These are phyloP conservation scores for Phlebiopsis gigantea DNA, from an alignment of 768 basidiomycete species.

Conservation along the genomic window DNA sequence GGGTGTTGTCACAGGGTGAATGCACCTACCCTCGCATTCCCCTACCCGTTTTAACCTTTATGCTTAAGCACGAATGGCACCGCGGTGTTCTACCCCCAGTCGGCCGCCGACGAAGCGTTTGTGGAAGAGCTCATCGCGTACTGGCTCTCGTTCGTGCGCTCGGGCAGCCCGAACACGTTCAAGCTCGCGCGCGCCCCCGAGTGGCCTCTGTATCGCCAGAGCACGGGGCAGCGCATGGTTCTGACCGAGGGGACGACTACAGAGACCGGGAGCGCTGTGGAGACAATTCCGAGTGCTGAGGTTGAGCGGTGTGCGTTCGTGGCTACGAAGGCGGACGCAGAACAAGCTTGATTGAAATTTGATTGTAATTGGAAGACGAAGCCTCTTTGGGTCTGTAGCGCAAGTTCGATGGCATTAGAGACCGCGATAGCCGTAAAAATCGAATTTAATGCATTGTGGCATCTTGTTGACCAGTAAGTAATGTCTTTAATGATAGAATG, in stretches of 20 bases:
- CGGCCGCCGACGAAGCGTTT: slow-evolving; percentile 43
- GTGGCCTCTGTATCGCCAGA: slow-evolving; percentile 38
- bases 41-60: too few relatives aligned
- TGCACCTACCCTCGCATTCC: slow-evolving; percentile 8
- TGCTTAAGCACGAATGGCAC: slow-evolving; percentile 41
- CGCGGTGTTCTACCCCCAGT: slow-evolving; percentile 41
- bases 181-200: slow-evolving; percentile 45
- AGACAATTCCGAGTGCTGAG: slow-evolving; percentile 34
- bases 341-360: slow-evolving; percentile 27
- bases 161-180: slow-evolving; percentile 49
- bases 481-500: too few relatives aligned
- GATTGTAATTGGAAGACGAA: too few relatives aligned
- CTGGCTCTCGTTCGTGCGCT: slow-evolving; percentile 61
- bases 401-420: too few relatives aligned
- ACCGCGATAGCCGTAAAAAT: too few relatives aligned
- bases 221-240: slow-evolving; percentile 35
- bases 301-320: slow-evolving; percentile 34
- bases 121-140: slow-evolving; percentile 57
- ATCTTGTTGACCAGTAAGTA: too few relatives aligned
- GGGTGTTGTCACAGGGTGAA: slow-evolving; percentile 59
- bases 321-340: slow-evolving; percentile 26
- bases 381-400: too few relatives aligned
- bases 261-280: slow-evolving; percentile 37
- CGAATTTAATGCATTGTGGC: too few relatives aligned
- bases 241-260: slow-evolving; percentile 35